Evolutionary conservation across 148 eudicot genomes (phyloP).

Genomic region (Nepenthes gracilis): DNA sequence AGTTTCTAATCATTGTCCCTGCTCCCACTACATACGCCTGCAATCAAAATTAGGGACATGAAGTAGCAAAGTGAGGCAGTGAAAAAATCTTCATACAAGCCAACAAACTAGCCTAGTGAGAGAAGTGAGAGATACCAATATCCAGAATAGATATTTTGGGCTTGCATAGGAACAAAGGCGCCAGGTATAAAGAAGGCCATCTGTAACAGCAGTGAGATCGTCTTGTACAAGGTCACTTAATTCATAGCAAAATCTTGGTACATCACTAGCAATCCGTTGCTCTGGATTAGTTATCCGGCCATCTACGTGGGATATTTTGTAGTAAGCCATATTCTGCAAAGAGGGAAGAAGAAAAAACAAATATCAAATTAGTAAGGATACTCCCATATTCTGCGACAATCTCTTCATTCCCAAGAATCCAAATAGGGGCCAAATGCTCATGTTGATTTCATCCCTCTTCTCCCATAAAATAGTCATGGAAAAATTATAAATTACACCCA

Average conservation of each 20-base stretch:
- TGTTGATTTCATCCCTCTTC: too few species aligned
- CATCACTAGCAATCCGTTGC: conserved; percentile 95
- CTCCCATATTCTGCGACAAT: too few species aligned
- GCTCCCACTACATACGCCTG: conserved; percentile 95
- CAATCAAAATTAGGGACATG: conserved; percentile 9
- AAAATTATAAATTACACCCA: too few species aligned
- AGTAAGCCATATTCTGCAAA: conserved; percentile 86
- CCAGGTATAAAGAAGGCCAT: conserved; percentile 90
- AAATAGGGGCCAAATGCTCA: too few species aligned
- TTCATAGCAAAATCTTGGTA: conserved; percentile 86
- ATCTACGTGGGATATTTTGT: conserved; percentile 93
- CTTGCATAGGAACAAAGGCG: conserved; percentile 98
- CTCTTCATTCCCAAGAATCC: too few species aligned
- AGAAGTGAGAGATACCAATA: conserved; percentile 47
- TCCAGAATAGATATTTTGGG: conserved; percentile 91
- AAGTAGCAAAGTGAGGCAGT: not conserved
- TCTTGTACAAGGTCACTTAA: conserved; percentile 96
- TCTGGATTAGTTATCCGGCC: conserved; percentile 88
- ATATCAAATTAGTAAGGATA: not conserved
- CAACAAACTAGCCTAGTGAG: not conserved
- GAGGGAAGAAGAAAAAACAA: conserved; percentile 7
- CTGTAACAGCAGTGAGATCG: conserved; percentile 90
- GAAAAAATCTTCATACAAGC: not conserved
- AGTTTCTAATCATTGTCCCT: conserved; percentile 79
- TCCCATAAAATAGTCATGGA: too few species aligned